Conservation (phyloP, 495 filamentous ascomycete species). For the Lindgomyces ingoldianus region DNA sequence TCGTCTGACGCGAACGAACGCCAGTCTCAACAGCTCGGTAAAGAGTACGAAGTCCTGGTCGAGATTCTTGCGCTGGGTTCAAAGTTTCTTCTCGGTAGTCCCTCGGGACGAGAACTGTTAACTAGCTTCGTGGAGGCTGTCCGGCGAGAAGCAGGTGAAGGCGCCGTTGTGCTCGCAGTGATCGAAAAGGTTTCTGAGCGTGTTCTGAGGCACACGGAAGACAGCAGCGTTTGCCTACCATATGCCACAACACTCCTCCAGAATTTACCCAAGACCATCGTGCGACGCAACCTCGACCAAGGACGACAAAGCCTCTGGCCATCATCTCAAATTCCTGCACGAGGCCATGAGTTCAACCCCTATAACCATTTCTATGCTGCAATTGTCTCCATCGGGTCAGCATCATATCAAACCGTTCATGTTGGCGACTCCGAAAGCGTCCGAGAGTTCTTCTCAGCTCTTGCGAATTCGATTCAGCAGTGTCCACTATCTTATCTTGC, state of each 20-base stretch:
- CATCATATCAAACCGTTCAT: conserved; percentile 44
- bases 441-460: conserved; percentile 40
- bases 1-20: conserved; percentile 17
- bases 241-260: conserved; percentile 40
- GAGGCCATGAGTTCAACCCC: conserved; percentile 55
- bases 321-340: conserved; percentile 44
- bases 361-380: conserved; percentile 60
- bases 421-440: conserved; percentile 9
- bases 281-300: conserved; percentile 58
- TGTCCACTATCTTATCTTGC: conserved; percentile 43
- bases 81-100: neutral
- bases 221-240: conserved; percentile 21
- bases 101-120: conserved; percentile 49
- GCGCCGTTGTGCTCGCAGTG: conserved; percentile 59
- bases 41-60: conserved; percentile 32
- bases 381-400: conserved; percentile 11
- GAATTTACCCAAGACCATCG: conserved; percentile 33
- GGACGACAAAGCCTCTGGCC: conserved; percentile 64
- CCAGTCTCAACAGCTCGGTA: conserved; percentile 27
- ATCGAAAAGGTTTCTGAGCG: conserved; percentile 70
- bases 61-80: conserved; percentile 33
- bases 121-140: conserved; percentile 59
- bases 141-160: conserved; percentile 65
- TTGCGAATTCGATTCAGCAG: conserved; percentile 43
- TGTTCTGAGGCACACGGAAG: conserved; percentile 33